Evolutionary conservation across 768 basidiomycete genomes (phyloP), one percentile per base, ranked within the genome.

Genomic region (Tubosaeta sp.): DNA sequence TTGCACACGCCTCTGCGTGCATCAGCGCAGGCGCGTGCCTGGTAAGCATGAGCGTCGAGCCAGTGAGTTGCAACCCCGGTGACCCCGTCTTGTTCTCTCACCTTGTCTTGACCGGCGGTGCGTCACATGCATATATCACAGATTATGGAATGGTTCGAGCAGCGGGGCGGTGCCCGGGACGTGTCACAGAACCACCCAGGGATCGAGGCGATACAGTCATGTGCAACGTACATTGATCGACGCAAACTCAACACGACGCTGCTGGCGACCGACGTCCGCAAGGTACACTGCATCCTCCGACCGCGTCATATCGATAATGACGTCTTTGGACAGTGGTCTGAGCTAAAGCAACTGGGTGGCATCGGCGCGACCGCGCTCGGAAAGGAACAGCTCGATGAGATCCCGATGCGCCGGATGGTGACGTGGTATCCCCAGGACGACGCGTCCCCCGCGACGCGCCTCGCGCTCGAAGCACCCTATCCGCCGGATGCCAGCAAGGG

Each of bases 1-100:
- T 83, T n/a, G 57, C 70, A 29, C 84, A 86, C 52, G 81, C 78
- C 6, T 70, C 70, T n/a, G 71, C 73, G 3, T 85, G 84, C 52
- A 74, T 75, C 24, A 78, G 79, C 56, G 74, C 81, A 7, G 73
- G 74, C 3, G 75, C 77, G 18, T 68, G 69, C 6, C 64, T 73
- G 42, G 66, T 84, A 27, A 78, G 76, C 24, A 73, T 85, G 58
- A 69, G 75, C 34, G 74, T 82, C 45, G 69, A 67, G 24, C 67
- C 67, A 54, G 84, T 83, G 49, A 67, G 80, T 62, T 19, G 21
- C 13, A 29, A 12, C 36, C 10, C 19, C 36, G 11, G n/a, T n/a
- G n/a, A n/a, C 35, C 3, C 3, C 31, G 31, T 14, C 31, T 8
- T 32, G 31, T 9, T 21, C 9, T 38, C 19, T 38, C 36, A 21